A percentile compares a stretch with the other conserved stretches of the same genome.
These are phyloP conservation scores for Penicillium mononematosum DNA, from an alignment of 495 filamentous ascomycete species.

Conservation along the genomic window DNA sequence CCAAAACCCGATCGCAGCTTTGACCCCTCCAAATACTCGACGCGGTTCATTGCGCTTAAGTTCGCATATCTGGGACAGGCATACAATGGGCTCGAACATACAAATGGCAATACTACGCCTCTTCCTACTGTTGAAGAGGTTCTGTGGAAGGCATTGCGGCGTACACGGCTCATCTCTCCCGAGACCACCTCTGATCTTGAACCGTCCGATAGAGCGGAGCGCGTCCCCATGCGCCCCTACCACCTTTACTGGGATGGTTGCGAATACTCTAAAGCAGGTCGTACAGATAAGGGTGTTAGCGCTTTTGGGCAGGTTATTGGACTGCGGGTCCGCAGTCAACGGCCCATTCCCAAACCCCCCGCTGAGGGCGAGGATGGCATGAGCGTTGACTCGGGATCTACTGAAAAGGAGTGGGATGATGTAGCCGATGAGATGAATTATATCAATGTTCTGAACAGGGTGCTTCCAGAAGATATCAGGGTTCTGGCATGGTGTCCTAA, in stretches of 20 bases:
- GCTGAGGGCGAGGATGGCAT: conserved; percentile 24
- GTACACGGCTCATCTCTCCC: conserved; percentile 76
- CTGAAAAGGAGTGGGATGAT: conserved; percentile 61
- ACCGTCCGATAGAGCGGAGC: conserved; percentile 25
- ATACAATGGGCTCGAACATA: conserved; percentile 90
- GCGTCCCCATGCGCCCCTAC: conserved; percentile 33
- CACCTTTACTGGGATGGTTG: conserved; percentile 71
- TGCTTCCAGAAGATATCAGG: conserved; percentile 85
- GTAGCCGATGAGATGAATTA: conserved; percentile 82
- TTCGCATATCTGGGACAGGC: conserved; percentile 87
- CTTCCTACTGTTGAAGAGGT: conserved; percentile 85
- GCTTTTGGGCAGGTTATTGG: conserved; percentile 95
- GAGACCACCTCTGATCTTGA: conserved; percentile 42
- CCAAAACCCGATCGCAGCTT: conserved; percentile 45
- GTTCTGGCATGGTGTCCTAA: conserved; percentile 90
- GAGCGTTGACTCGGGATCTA: conserved; percentile 28
- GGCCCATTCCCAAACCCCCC: conserved; percentile 46
- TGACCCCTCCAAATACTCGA: conserved; percentile 77
- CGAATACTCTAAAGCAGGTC: conserved; percentile 90
- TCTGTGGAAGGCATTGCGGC: conserved; percentile 83
- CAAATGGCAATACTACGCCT: conserved; percentile 60
- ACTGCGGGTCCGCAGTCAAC: conserved; percentile 74
- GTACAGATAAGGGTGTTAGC: conserved; percentile 90
- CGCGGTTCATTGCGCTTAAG: conserved; percentile 84
- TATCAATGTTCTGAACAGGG: conserved; percentile 72